A percentile compares a stretch with the other conserved stretches of the same genome.
Conservation (phyloP, 1,139 yeast genomes). For the Pichia sp. region DNA sequence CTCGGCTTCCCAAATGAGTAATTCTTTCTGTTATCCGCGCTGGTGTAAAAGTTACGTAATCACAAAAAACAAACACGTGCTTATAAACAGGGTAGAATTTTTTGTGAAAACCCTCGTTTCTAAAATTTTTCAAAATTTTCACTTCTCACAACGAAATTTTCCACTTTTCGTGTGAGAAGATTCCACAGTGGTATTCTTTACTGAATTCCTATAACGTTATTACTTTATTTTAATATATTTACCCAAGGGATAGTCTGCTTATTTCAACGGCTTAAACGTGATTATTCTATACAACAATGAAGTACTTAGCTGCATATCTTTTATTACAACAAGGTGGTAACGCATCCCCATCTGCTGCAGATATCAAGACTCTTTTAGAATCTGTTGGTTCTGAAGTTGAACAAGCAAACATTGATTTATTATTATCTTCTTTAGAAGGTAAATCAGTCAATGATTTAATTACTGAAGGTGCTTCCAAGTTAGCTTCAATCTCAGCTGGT, state of each 20-base stretch:
- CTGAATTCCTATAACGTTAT: not conserved
- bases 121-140: not conserved
- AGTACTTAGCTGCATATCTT: conserved; percentile 66
- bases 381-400: conserved; percentile 96
- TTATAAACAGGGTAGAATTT: not conserved
- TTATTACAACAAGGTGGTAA: conserved; percentile 64
- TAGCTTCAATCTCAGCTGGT: conserved; percentile 96
- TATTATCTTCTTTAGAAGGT: conserved; percentile 90
- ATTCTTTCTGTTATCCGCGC: not conserved
- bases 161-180: not conserved
- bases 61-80: not conserved
- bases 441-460: conserved; percentile 87
- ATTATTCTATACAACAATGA: conserved; percentile 41
- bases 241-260: conserved; percentile 31
- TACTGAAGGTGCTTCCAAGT: conserved; percentile 92
- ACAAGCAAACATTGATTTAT: conserved; percentile 76
- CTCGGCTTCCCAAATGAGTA: not conserved
- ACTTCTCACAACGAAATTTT: not conserved
- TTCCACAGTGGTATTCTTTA: not conserved
- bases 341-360: conserved; percentile 83
- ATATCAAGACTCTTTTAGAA: conserved; percentile 81
- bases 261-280: conserved; percentile 36
- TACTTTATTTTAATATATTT: not conserved
- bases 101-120: not conserved
- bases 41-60: not conserved